phyloP scores from a whole-genome alignment of 176 grass and related monocot species.

The Alopecurus myosuroides region DNA sequence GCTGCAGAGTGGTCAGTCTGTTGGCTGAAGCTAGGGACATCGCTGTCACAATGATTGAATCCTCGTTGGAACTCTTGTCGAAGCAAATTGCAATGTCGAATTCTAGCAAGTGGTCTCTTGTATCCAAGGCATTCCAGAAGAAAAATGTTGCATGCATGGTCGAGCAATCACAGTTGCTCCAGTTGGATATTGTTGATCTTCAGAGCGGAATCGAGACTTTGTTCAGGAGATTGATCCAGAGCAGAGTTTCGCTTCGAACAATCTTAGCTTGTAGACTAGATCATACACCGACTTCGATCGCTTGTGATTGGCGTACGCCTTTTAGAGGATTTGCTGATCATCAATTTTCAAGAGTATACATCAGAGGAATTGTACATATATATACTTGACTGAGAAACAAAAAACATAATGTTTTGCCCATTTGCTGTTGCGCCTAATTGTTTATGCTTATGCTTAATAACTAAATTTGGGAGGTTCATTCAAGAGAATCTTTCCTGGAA shows the following conservation, averaged over 20 bases:
- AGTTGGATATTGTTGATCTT: slow-evolving; percentile 33
- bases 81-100: slow-evolving; percentile 14
- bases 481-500: neutral
- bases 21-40: slow-evolving; percentile 28
- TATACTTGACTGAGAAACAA: neutral
- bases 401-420: neutral
- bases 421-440: neutral
- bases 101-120: slow-evolving; percentile 37
- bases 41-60: slow-evolving; percentile 22
- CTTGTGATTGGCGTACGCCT: neutral
- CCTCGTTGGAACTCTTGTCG: neutral
- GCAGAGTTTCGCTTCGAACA: slow-evolving; percentile 32
- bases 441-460: neutral
- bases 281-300: neutral
- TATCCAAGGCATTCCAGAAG: slow-evolving; percentile 39
- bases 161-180: slow-evolving; percentile 25
- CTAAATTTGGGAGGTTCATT: no score
- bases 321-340: neutral
- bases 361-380: neutral
- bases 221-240: slow-evolving; percentile 33
- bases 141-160: slow-evolving; percentile 16
- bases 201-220: slow-evolving; percentile 26
- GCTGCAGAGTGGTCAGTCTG: neutral
- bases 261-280: neutral
- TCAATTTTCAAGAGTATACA: neutral